Conservation (phyloP, 768 basidiomycete species). For the Kwoniella mangroviensis region DNA sequence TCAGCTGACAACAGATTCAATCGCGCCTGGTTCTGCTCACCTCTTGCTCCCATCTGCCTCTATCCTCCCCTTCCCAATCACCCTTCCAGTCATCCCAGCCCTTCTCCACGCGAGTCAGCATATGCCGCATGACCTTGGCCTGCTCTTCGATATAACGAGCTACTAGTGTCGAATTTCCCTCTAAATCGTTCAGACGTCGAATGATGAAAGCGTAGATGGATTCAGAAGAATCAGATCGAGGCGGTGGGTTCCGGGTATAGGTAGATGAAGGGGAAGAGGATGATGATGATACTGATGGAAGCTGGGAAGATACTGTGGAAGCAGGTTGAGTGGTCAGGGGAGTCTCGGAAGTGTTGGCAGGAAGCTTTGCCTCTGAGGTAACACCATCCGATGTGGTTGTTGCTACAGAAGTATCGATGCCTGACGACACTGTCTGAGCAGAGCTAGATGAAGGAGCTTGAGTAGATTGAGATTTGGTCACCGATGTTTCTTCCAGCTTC, state of each 20-base stretch:
- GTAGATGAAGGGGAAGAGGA: conserved; percentile 19
- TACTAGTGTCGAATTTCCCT: conserved; percentile 84
- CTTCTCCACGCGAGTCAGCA: conserved; percentile 62
- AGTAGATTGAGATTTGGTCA: not conserved
- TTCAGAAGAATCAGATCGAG: conserved; percentile 62
- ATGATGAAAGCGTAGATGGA: conserved; percentile 96
- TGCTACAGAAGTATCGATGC: not conserved
- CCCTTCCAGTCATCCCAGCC: conserved; percentile 43
- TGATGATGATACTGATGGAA: not conserved
- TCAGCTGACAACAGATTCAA: conserved; percentile 12
- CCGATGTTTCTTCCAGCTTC: not conserved
- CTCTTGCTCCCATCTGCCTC: conserved; percentile 45
- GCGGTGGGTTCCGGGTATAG: conserved; percentile 24
- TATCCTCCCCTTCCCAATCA: conserved; percentile 40
- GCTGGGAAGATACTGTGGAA: not conserved
- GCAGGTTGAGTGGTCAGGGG: not conserved
- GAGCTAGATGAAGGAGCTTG: not conserved
- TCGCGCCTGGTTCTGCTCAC: conserved; percentile 23
- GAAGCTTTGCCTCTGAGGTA: not conserved
- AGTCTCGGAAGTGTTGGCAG: not conserved
- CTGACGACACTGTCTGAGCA: not conserved
- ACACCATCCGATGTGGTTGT: not conserved
- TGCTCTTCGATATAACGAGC: conserved; percentile 89
- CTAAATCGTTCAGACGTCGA: conserved; percentile 83
- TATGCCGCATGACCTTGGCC: conserved; percentile 71